These are phyloP conservation scores for Picochlorum sp. DNA, from an alignment of 139 green algal species.

Conservation along the genomic window DNA sequence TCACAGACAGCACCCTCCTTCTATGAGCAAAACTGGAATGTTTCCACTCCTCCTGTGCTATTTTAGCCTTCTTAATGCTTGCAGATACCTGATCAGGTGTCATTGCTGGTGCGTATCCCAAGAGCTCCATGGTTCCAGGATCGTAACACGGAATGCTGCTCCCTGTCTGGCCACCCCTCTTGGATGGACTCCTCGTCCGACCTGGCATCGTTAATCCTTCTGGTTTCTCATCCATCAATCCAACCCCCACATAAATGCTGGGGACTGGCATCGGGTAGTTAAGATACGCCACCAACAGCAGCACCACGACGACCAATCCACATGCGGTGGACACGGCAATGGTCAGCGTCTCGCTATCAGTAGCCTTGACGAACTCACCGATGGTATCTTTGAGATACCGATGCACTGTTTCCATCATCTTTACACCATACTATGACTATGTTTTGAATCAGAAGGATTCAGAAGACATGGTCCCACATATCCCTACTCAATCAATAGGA, in stretches of 20 bases:
- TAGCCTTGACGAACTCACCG: neutral
- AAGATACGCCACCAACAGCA: neutral
- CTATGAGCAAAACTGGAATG: constrained; percentile 69
- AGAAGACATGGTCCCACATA: too few species aligned
- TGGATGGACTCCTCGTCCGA: neutral
- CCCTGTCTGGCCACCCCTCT: constrained; percentile 12
- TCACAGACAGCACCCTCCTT: constrained; percentile 58
- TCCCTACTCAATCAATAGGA: too few species aligned
- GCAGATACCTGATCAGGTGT: constrained; percentile 31
- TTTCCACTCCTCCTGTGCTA: constrained; percentile 51
- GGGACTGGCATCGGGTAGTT: neutral
- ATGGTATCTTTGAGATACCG: too few species aligned
- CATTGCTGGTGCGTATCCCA: constrained; percentile 79
- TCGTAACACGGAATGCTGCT: constrained; percentile 74
- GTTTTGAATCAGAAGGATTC: too few species aligned
- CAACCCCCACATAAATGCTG: neutral
- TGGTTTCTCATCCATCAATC: too few species aligned
- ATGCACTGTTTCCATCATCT: too few species aligned
- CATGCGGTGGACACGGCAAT: neutral
- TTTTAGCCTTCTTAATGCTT: constrained; percentile 15
- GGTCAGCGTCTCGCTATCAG: neutral
- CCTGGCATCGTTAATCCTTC: neutral
- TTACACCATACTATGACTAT: too few species aligned
- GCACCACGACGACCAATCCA: neutral
- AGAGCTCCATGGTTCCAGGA: constrained; percentile 71